phyloP scores from a whole-genome alignment of 345 rosid genomes.

The Combretum micranthum region DNA sequence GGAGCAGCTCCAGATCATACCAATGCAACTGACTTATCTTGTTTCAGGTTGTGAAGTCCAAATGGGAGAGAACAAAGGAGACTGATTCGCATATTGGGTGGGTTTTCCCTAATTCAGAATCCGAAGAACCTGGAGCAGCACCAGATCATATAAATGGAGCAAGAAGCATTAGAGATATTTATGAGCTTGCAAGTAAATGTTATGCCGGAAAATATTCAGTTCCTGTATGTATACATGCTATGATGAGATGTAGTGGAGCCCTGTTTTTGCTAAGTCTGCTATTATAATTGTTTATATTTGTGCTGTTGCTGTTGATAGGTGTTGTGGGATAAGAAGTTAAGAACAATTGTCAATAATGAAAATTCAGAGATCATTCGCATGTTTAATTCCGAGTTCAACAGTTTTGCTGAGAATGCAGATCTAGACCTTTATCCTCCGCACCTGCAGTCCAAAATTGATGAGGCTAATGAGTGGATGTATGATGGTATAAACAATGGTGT shows the following conservation, averaged over 20 bases:
- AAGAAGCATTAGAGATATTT: slow-evolving; percentile 4
- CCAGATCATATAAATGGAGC: slow-evolving; percentile 6
- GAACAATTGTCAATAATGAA: too few species aligned
- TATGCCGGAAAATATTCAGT: slow-evolving; percentile 5
- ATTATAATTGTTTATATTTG: too few species aligned
- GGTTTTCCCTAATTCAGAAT: slow-evolving; percentile 2
- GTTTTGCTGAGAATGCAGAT: slow-evolving; percentile 32
- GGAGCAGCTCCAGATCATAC: too few species aligned
- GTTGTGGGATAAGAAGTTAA: too few species aligned
- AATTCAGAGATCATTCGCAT: slow-evolving; percentile 14
- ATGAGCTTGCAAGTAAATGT: background rate
- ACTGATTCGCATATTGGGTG: slow-evolving; percentile 2
- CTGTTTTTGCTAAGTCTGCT: too few species aligned
- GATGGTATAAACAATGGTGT: slow-evolving; percentile 44
- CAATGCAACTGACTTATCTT: background rate
- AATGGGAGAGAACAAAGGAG: slow-evolving; percentile 28
- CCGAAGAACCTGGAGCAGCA: slow-evolving; percentile 7
- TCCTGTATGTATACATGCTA: slow-evolving; percentile 1
- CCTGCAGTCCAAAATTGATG: slow-evolving; percentile 28
- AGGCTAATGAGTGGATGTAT: slow-evolving; percentile 45
- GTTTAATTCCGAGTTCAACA: slow-evolving; percentile 46
- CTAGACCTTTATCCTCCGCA: slow-evolving; percentile 44
- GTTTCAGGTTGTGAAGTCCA: slow-evolving; percentile 16
- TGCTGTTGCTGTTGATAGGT: too few species aligned
- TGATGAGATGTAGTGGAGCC: too few species aligned